Evolutionary conservation across 257 asterid species (phyloP), one percentile per base, ranked within the genome.

Genomic region (Solanum tarapatanum): DNA sequence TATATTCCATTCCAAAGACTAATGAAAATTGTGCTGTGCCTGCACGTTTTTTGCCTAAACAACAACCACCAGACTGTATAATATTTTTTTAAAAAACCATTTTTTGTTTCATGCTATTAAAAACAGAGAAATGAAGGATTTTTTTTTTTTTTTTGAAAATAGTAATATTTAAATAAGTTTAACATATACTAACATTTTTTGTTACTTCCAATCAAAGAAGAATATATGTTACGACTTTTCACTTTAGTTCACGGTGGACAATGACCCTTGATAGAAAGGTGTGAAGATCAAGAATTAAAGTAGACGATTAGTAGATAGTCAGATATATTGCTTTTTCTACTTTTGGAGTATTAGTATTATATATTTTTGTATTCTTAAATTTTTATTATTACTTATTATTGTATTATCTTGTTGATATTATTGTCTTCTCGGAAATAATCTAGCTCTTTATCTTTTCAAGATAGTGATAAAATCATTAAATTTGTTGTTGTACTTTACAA

Each of bases 21-120:
- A 80, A 80, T 28, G 43, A 16, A 37, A 37, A 28, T 45, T 80
- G 39, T 80, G 68, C 21, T 82, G 89, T 87, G 91, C 90, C 87
- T 82, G 90, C 93, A 91, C 93, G 92, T 87, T 86, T 86, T 24
- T 58, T 72, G 26, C 32, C 64, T 48, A 35, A 60, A 74, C 84
- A 88, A 83, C 70, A 87, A 82, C 64, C 68, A 45, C 86, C 84
- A 84, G 82, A 70, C 16, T 66, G 86, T 28, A 5, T 36, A 80
- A 0, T 79, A 4, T n/a, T 21, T 9, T 7, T 32, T 11, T 0
- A 0, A 3, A 76, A 39, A 43, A 13, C 2, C 3, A 14, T 13
- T n/a, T 23, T 77, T 19, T 77, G 11, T 77, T 45, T 80, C 84
- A 10, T 45, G n/a, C 26, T 45, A 14, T 45, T 26, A 26, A 11